Evolutionary conservation across 805 yeast species (phyloP), one percentile per base, ranked within the genome.

Genomic region (Aciculoconidium aculeatum): DNA sequence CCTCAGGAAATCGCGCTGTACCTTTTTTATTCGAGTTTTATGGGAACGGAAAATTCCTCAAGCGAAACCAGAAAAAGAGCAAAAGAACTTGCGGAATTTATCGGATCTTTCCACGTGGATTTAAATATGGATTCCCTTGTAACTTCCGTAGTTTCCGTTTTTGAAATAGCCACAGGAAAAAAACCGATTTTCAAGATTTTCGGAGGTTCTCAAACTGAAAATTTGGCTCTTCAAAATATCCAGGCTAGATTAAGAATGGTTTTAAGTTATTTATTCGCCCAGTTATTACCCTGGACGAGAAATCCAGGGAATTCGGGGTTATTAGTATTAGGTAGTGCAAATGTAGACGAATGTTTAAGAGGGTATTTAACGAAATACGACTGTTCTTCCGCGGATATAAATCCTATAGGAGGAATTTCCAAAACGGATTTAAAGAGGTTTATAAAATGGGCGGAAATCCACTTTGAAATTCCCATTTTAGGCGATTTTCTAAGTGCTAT

Each of bases 351-450:
- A 53, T 87, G 95, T 45, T 62, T 92, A 36, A 68, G 99, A 36
- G 99, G 99, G 0, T 92, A 92, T 49, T 65, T 92, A 49, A 92
- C 99, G 7, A 92, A 92, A 53, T 92, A 92, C 56, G 99, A 92
- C 55, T 87, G 96, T 55, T 88, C 97, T 3, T 79, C 94, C 11
- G 98, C 98, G 1, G 99, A 92, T 60, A 75, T 92, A 36, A 92
- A 92, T 51, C 99, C 99, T 15, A 94, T 92, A 42, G 99, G 99
- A n/a, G 95, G 96, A 19, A 85, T 92, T 23, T 90, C 98, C 10
- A 92, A 92, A 53, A 86, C 87, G 1, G 99, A 94, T 50, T 64
- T 92, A 51, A 87, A 85, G 51, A 67, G 72, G 30, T 92, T 94
- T 47, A 92, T 92, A 30, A 74, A 67, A 2, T 92, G 86, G 73